Conservation (phyloP, 192 early-diverging fungal species). For the Haplosporangium gracile region DNA sequence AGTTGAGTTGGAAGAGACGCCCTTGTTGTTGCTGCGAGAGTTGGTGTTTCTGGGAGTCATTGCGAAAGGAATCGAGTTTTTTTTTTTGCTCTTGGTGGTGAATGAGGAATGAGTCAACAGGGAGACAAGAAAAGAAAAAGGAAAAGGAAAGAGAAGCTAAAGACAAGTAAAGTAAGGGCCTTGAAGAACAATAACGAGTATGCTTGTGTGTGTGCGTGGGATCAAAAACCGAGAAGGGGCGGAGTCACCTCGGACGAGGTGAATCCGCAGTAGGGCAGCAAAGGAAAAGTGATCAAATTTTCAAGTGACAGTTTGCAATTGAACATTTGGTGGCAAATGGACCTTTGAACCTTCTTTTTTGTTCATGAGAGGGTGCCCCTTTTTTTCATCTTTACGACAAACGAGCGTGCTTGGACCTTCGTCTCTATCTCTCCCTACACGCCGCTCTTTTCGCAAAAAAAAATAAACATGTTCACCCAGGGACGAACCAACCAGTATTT, state of each 20-base stretch:
- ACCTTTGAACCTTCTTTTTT: constrained; percentile 1
- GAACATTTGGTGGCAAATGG: background rate
- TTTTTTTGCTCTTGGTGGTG: background rate
- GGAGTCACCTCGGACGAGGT: background rate
- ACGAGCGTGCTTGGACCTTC: too few species aligned
- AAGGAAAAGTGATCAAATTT: background rate
- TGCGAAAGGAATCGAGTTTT: background rate
- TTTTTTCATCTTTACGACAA: too few species aligned
- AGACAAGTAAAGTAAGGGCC: background rate
- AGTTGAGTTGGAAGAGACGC: background rate
- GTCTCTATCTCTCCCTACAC: too few species aligned
- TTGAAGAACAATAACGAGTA: background rate
- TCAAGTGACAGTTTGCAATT: background rate
- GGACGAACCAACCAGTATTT: too few species aligned
- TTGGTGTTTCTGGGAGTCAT: background rate
- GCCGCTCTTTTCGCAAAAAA: too few species aligned
- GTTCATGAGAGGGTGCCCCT: background rate
- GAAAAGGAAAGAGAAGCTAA: background rate
- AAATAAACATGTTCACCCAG: too few species aligned
- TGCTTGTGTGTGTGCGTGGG: background rate
- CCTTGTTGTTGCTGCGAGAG: background rate
- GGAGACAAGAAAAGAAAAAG: background rate
- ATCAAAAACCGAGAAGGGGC: background rate
- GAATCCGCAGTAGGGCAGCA: background rate
- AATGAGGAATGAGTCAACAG: background rate